Base-by-base conservation (phyloP, 2,329 filamentous ascomycete genomes). In the Aspergillus sp. region DNA sequence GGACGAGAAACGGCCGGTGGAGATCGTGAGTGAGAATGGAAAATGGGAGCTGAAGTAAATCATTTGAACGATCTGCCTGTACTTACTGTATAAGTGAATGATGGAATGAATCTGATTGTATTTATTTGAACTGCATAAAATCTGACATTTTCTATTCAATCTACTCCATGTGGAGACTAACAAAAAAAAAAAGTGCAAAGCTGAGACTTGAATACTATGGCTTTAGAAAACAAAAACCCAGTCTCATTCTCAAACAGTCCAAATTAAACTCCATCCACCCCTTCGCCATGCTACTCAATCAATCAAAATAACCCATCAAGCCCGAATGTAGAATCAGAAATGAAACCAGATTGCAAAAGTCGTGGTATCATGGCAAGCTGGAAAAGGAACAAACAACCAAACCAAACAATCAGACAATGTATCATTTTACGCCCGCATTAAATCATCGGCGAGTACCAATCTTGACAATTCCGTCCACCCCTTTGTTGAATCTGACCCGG, bases 1-100 rank as follows among this genome's bases (percentile, higher is more conserved):
- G 57, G 90, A 96, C 64, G 88, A 95, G 75, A 78, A 79, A 44
- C 75, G 90, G 44, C 79, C 88, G 47, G 79, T 96, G 27, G 81
- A 82, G 63, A 94, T 96, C 53, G 49, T 64, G 10, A 60, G 52
- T n/a, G 60, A 60, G 30, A 60, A 56, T 19, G 64, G 56, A 1
- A 57, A 59, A 45, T 94, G 88, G 88, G 81, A 75, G 56, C 66
- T 94, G 62, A 75, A 76, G 64, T 81, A 54, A 52, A 30, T 13
- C 42, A n/a, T 34, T 35, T 31, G 30, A 40, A 26, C 31, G 34
- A 30, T 19, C 19, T 19, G 19, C 19, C 19, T 19, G 19, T 19
- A 19, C 19, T 19, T 19, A 4, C 19, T 19, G 19, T 19, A 19
- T 19, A 19, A 19, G 19, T 19, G 19, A 19, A 19, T 19, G 19